These are phyloP conservation scores for Penicillium fimorum DNA, from an alignment of 495 filamentous ascomycete genomes.

Conservation along the genomic window DNA sequence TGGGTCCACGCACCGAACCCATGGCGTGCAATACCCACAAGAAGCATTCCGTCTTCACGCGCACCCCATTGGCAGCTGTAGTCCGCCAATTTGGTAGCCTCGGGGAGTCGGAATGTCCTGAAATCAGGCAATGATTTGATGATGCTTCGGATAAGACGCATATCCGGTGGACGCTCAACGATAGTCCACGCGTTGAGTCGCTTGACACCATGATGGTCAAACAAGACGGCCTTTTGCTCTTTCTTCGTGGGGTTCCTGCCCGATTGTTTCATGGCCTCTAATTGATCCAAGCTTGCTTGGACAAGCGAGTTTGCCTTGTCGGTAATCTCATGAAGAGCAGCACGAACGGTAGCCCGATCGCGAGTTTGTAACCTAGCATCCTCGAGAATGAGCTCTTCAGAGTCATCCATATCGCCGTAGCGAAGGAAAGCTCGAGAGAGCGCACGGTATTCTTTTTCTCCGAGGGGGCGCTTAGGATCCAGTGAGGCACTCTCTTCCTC, in stretches of 20 bases:
- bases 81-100: conserved; percentile 81
- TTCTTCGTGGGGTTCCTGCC: conserved; percentile 85
- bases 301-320: conserved; percentile 66
- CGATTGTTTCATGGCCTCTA: conserved; percentile 62
- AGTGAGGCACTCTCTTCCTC: conserved; percentile 58
- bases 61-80: conserved; percentile 90
- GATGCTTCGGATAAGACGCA: conserved; percentile 76
- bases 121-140: conserved; percentile 61
- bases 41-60: conserved; percentile 94
- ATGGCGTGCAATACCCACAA: conserved; percentile 86
- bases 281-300: conserved; percentile 61
- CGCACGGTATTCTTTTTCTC: conserved; percentile 87
- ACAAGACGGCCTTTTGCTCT: conserved; percentile 92
- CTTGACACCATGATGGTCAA: conserved; percentile 87
- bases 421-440: conserved; percentile 83
- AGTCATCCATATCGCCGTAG: conserved; percentile 83
- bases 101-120: conserved; percentile 78
- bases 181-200: conserved; percentile 94
- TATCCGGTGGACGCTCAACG: conserved; percentile 81
- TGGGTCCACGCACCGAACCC: conserved; percentile 92
- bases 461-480: conserved; percentile 82
- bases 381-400: conserved; percentile 77
- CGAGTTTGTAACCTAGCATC: conserved; percentile 80
- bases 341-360: conserved; percentile 71
- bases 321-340: conserved; percentile 70